A percentile compares a stretch with the other conserved stretches of the same genome.
These are phyloP conservation scores for Fusarium dlaminii DNA, from an alignment of 2,329 filamentous ascomycete species.

Conservation along the genomic window DNA sequence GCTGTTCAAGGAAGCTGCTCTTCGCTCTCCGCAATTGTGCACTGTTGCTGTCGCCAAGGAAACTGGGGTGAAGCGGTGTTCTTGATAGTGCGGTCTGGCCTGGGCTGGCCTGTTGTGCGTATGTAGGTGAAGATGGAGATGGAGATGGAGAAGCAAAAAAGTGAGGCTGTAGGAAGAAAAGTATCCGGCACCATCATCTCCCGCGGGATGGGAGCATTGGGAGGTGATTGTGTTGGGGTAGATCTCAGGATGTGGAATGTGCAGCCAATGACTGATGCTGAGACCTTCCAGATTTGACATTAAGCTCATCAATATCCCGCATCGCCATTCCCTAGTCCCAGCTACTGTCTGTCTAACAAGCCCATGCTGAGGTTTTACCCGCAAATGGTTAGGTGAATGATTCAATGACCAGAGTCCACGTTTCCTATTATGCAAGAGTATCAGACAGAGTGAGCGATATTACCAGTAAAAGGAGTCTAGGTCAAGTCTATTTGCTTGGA, in stretches of 20 bases:
- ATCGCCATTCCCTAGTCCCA: background rate
- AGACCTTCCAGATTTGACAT: constrained; percentile 30
- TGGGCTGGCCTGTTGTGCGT: background rate
- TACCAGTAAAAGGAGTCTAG: constrained; percentile 14
- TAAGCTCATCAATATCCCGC: constrained; percentile 32
- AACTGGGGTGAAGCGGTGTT: constrained; percentile 16
- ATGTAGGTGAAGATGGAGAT: background rate
- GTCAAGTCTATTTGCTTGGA: constrained; percentile 30
- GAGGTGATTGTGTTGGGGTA: constrained; percentile 2
- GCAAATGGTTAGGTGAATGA: background rate
- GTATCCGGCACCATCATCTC: background rate
- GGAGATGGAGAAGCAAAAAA: constrained; percentile 3
- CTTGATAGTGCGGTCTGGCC: constrained; percentile 4
- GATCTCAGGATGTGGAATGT: constrained; percentile 6
- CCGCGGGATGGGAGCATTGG: background rate
- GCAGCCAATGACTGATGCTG: constrained; percentile 13
- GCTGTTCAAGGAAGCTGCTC: background rate
- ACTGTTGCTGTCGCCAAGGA: constrained; percentile 27
- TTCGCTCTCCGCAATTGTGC: constrained; percentile 28
- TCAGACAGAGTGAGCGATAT: constrained; percentile 27
- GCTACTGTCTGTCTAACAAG: background rate
- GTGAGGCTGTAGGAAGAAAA: constrained; percentile 6
- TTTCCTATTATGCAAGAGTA: background rate
- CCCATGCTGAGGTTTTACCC: constrained; percentile 5
- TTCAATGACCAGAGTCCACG: background rate